phyloP scores from a whole-genome alignment of 2,329 filamentous ascomycete species.

The Periconia digitata region DNA sequence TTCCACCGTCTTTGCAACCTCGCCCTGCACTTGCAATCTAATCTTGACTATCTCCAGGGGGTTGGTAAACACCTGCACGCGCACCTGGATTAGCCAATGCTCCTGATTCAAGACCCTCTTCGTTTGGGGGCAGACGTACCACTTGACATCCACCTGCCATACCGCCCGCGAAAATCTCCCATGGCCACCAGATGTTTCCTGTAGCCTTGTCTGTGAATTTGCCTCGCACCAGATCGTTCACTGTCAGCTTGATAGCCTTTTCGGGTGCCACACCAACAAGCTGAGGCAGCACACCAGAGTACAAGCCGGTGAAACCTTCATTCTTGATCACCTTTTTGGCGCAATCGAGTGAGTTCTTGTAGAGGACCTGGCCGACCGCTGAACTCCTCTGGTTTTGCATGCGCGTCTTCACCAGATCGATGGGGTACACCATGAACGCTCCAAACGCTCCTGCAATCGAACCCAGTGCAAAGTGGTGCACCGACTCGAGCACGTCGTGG shows the following conservation, averaged over 20 bases:
- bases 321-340: conserved; percentile 90
- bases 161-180: conserved; percentile 86
- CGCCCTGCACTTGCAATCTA: conserved; percentile 93
- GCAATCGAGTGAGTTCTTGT: conserved; percentile 97
- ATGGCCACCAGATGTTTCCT: conserved; percentile 68
- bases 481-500: conserved; percentile 70
- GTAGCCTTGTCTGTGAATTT: conserved; percentile 73
- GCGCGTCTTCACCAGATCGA: conserved; percentile 96
- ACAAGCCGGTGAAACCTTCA: conserved; percentile 85
- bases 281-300: conserved; percentile 93
- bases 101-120: background rate
- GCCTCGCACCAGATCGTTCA: conserved; percentile 88
- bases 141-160: conserved; percentile 93
- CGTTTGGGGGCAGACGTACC: conserved; percentile 58
- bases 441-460: conserved; percentile 93
- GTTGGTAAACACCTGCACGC: conserved; percentile 82
- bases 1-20: conserved; percentile 85
- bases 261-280: conserved; percentile 97
- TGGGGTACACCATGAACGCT: conserved; percentile 99
- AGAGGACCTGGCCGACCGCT: conserved; percentile 81
- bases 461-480: conserved; percentile 87
- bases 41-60: conserved; percentile 99
- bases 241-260: conserved; percentile 98
- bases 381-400: conserved; percentile 91
- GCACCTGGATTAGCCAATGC: conserved; percentile 13